Base-by-base conservation (phyloP, 305 asterid species). In the Fraxinus platypoda region DNA sequence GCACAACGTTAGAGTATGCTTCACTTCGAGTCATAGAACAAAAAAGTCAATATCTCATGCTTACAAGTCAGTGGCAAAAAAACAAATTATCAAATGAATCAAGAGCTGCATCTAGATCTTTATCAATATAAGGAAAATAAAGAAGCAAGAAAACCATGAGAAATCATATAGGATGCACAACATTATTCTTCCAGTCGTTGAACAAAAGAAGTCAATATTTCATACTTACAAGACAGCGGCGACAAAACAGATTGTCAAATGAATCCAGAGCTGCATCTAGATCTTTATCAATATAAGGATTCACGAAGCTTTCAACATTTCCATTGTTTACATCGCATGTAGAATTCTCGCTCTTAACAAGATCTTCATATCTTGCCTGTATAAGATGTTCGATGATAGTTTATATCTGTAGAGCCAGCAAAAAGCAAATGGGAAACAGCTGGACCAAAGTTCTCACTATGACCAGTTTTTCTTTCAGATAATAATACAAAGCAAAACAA, bases 311-410 rank as follows among this genome's bases (percentile, higher is more conserved):
- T 81, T 88, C 97, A 35, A 86, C 79, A 78, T 81, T 79, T 83
- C 85, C 89, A 82, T 86, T 83, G 85, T 80, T 87, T 83, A 85
- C 83, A 52, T 77, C 82, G 82, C 78, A 83, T 41, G 57, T 81
- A 9, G 64, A n/a, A 54, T n/a, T 54, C 87, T 76, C 84, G 81
- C 78, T 88, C 90, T 92, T 88, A 79, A 87, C 71, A 76, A 92
- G 92, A 87, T 88, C 92, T 92, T 93, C 98, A 86, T 88, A 91
- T 89, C 98, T 92, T 89, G 88, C 99, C 98, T 97, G 99, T 87
- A 91, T 86, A 91, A 91, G 88, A 93, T 86, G 88, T 86, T 91
- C 59, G 84, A 88, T 85, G 88, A 94, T 91, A 88, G 92, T 90
- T 92, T 90, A 91, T 52, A 84, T 91, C 91, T 83, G 90, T 87